These are phyloP conservation scores for Lepiota venenata DNA, from an alignment of 768 basidiomycete species.

Conservation along the genomic window DNA sequence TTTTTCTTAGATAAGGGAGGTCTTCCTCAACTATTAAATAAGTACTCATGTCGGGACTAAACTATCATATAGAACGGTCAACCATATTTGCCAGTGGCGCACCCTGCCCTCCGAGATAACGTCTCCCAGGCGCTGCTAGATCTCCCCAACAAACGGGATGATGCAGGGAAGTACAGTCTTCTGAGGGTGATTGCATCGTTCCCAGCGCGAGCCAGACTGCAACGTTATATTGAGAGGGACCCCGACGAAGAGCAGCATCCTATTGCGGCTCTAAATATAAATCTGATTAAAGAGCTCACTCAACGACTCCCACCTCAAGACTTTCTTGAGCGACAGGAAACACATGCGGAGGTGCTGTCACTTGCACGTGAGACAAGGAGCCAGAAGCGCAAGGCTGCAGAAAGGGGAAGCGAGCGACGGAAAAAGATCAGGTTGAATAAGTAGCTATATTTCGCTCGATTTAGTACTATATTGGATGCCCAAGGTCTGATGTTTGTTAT, in stretches of 20 bases:
- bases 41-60: background rate
- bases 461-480: too few relatives aligned
- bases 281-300: constrained; percentile 36
- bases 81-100: constrained; percentile 28
- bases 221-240: constrained; percentile 36
- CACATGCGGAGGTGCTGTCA: background rate
- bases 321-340: constrained; percentile 30
- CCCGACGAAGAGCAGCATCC: constrained; percentile 35
- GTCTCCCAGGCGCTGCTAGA: constrained; percentile 22
- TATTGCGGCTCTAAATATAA: constrained; percentile 39
- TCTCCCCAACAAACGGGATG: constrained; percentile 31
- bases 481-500: too few relatives aligned
- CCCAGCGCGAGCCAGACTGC: constrained; percentile 35
- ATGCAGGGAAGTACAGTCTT: constrained; percentile 37
- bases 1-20: constrained; percentile 39
- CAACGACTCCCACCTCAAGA: constrained; percentile 30
- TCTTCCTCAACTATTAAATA: background rate
- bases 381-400: background rate
- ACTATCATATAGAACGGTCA: constrained; percentile 27
- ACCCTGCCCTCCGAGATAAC: constrained; percentile 26
- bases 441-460: too few relatives aligned
- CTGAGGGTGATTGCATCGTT: constrained; percentile 39
- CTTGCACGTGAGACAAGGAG: background rate
- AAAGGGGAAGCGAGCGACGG: background rate
- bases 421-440: constrained; percentile 1